These are phyloP conservation scores for Kuraishia borneana DNA, from an alignment of 805 yeast genomes.

Conservation along the genomic window DNA sequence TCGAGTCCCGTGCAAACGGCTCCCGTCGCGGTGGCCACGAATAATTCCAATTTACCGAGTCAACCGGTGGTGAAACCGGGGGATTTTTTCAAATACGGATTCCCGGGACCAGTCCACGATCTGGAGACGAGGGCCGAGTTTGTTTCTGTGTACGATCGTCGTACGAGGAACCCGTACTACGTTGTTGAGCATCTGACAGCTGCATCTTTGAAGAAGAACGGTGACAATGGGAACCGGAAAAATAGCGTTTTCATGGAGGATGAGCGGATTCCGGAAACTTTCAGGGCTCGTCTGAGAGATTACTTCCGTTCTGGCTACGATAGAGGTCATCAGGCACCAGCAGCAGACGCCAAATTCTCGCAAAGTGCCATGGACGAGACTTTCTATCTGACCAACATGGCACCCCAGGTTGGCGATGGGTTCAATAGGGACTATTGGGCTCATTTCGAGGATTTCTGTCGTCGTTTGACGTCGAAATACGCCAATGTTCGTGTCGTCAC, in stretches of 20 bases:
- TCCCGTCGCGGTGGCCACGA: constrained; percentile 4
- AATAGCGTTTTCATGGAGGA: constrained; percentile 83
- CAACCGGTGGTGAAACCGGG: constrained; percentile 47
- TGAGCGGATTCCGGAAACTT: constrained; percentile 62
- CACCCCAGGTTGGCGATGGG: constrained; percentile 97
- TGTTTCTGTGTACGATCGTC: constrained; percentile 77
- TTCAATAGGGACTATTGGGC: constrained; percentile 98
- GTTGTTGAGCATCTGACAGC: constrained; percentile 80
- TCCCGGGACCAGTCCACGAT: constrained; percentile 93
- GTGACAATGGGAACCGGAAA: constrained; percentile 57
- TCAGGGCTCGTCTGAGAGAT: constrained; percentile 70
- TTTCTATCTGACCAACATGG: constrained; percentile 77
- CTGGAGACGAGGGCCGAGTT: constrained; percentile 63
- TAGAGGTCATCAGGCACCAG: constrained; percentile 96
- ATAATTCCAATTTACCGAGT: constrained; percentile 6
- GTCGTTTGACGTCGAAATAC: constrained; percentile 65
- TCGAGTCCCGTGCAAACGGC: constrained; percentile 3
- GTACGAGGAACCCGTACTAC: constrained; percentile 77
- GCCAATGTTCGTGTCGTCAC: constrained; percentile 77
- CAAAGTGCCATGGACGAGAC: constrained; percentile 95
- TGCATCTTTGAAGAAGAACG: constrained; percentile 42
- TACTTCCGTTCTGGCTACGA: constrained; percentile 94
- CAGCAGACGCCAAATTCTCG: constrained; percentile 88
- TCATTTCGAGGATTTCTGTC: constrained; percentile 80
- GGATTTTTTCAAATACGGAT: constrained; percentile 82